Conservation (phyloP, 371 early-diverging fungal species). For the Mucor circinelloides region DNA sequence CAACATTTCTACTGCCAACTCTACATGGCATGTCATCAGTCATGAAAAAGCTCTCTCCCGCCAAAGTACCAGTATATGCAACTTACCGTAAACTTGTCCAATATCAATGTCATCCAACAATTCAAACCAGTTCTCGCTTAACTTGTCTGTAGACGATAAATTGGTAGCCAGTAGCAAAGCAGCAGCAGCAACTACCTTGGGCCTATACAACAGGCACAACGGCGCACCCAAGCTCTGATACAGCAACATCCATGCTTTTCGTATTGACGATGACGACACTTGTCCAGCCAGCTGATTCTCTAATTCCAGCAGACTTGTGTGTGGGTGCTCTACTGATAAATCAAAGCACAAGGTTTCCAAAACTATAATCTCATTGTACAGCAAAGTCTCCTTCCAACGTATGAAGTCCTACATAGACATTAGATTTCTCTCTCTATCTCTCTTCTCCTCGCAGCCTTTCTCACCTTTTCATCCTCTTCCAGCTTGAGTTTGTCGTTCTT, state of each 20-base stretch:
- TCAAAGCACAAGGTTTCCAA: slow-evolving; percentile 82
- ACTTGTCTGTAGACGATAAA: slow-evolving; percentile 20
- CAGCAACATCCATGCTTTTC: slow-evolving; percentile 69
- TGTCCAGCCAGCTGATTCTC: slow-evolving; percentile 40
- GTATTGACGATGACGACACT: slow-evolving; percentile 51
- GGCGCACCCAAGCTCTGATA: slow-evolving; percentile 56
- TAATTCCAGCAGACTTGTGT: slow-evolving; percentile 54
- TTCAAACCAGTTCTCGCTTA: slow-evolving; percentile 32
- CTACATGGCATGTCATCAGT: slow-evolving; percentile 1
- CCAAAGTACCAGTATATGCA: not conserved
- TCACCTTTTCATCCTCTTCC: slow-evolving; percentile 46
- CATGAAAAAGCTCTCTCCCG: too few species aligned
- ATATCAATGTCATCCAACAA: slow-evolving; percentile 27
- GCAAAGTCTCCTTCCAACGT: slow-evolving; percentile 70
- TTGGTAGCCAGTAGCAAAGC: slow-evolving; percentile 36
- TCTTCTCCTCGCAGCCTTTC: not conserved
- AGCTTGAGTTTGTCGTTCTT: slow-evolving; percentile 58
- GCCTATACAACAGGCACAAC: slow-evolving; percentile 36
- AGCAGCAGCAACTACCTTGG: slow-evolving; percentile 42
- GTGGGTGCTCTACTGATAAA: slow-evolving; percentile 74
- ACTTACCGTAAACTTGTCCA: slow-evolving; percentile 33
- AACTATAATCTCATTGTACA: slow-evolving; percentile 69
- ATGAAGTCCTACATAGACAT: slow-evolving; percentile 57
- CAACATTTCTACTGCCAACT: slow-evolving; percentile 42
- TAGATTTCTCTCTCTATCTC: not conserved